A percentile compares a stretch with the other conserved stretches of the same genome.
phyloP scores from a whole-genome alignment of 257 asterid genomes.

The Jacaranda mimosifolia region DNA sequence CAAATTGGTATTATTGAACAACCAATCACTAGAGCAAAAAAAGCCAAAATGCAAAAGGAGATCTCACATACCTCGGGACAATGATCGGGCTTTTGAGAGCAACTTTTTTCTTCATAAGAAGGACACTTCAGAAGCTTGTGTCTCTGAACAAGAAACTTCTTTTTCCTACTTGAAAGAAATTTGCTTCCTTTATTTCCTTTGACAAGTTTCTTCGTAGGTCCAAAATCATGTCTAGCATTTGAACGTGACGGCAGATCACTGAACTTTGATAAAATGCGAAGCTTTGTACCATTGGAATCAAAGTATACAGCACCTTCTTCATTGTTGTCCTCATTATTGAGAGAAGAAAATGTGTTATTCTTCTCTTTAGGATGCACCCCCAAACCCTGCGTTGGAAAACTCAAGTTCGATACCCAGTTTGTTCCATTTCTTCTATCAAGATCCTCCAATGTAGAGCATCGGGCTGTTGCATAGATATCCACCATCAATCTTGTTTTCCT shows the following conservation, averaged over 20 bases:
- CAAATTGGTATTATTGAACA: not conserved
- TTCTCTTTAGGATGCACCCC: slow-evolving; percentile 40
- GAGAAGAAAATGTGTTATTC: slow-evolving; percentile 28
- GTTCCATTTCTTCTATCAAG: slow-evolving; percentile 81
- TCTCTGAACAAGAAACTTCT: slow-evolving; percentile 47
- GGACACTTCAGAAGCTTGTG: slow-evolving; percentile 50
- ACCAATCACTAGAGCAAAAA: not conserved
- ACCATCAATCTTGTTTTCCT: slow-evolving; percentile 66
- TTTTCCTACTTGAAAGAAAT: slow-evolving; percentile 50
- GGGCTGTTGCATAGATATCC: slow-evolving; percentile 72
- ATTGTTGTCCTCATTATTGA: slow-evolving; percentile 41
- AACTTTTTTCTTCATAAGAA: slow-evolving; percentile 37
- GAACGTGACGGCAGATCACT: slow-evolving; percentile 41
- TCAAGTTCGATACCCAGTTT: slow-evolving; percentile 58
- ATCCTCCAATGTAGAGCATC: slow-evolving; percentile 72
- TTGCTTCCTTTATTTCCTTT: slow-evolving; percentile 53
- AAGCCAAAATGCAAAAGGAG: slow-evolving; percentile 15
- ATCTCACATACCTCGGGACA: slow-evolving; percentile 48
- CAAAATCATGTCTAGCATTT: slow-evolving; percentile 43
- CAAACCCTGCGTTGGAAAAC: slow-evolving; percentile 44
- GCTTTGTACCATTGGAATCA: slow-evolving; percentile 78
- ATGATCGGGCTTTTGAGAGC: slow-evolving; percentile 34
- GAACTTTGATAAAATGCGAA: slow-evolving; percentile 71
- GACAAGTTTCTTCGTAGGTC: slow-evolving; percentile 44
- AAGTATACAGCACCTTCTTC: slow-evolving; percentile 70